A percentile compares a stretch with the other conserved stretches of the same genome.
Conservation (phyloP, 805 yeast genomes). For the Wickerhamomyces ciferrii region DNA sequence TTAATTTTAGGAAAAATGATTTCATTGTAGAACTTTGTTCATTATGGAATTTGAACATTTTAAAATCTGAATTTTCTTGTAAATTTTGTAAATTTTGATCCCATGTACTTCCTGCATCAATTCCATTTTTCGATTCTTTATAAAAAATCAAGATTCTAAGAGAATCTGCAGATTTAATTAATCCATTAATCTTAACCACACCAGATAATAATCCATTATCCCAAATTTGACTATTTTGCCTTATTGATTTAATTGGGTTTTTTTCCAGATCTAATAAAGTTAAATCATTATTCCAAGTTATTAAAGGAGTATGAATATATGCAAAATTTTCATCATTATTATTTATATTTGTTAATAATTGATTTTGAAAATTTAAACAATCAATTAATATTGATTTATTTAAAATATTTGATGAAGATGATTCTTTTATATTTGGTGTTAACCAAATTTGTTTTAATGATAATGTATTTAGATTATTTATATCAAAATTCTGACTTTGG, state of each 20-base stretch:
- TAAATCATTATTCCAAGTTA: slow-evolving; percentile 35
- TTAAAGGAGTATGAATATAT: slow-evolving; percentile 34
- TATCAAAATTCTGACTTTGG: background rate
- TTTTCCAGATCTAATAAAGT: slow-evolving; percentile 25
- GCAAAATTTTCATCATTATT: slow-evolving; percentile 6
- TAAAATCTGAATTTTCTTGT: background rate
- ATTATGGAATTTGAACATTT: background rate
- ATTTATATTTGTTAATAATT: slow-evolving; percentile 20
- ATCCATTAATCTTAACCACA: slow-evolving; percentile 36
- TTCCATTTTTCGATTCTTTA: slow-evolving; percentile 5
- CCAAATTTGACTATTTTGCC: slow-evolving; percentile 21
- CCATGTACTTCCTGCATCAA: slow-evolving; percentile 23
- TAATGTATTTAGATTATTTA: slow-evolving; percentile 15
- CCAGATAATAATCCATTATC: slow-evolving; percentile 31
- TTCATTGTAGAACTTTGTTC: background rate
- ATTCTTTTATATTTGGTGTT: slow-evolving; percentile 8
- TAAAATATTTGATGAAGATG: slow-evolving; percentile 12
- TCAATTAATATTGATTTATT: slow-evolving; percentile 31
- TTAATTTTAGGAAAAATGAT: slow-evolving; percentile 5
- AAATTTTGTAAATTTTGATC: slow-evolving; percentile 24
- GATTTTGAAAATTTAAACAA: slow-evolving; percentile 28
- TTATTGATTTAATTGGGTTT: slow-evolving; percentile 34
- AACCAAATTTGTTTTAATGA: slow-evolving; percentile 19
- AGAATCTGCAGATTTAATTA: slow-evolving; percentile 34
- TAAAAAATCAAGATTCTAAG: slow-evolving; percentile 31